Percentiles rank a stretch among this genome's conserved stretches.
phyloP scores from a whole-genome alignment of 2,329 filamentous ascomycete genomes.

The Scedosporium boydii region DNA sequence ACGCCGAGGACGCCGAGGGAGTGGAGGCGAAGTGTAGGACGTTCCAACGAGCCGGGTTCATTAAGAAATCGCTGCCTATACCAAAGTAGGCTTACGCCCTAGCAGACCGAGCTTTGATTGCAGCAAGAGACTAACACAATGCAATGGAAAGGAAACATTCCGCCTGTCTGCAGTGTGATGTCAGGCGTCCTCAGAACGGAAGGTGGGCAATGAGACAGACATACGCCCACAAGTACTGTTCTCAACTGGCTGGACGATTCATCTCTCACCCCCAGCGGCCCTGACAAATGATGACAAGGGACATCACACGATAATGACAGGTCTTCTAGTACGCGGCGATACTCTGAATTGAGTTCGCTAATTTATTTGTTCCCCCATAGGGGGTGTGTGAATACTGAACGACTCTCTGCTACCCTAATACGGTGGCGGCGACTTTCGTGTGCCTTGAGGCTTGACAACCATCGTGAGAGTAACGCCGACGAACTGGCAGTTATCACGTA shows the following conservation, averaged over 20 bases:
- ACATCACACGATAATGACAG: not conserved
- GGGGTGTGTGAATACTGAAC: not conserved
- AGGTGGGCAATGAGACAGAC: too few relatives aligned
- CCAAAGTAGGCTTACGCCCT: not conserved
- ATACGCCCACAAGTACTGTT: too few relatives aligned
- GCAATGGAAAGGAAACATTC: not conserved
- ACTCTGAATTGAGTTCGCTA: not conserved
- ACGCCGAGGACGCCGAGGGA: not conserved
- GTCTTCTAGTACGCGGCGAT: not conserved
- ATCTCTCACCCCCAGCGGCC: too few relatives aligned
- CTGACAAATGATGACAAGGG: too few relatives aligned
- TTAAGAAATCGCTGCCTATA: not conserved
- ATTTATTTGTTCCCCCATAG: not conserved
- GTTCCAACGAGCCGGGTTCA: not conserved
- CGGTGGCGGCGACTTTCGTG: not conserved
- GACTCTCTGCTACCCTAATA: not conserved
- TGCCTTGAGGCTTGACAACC: not conserved
- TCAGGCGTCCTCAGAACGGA: too few relatives aligned
- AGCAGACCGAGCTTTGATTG: not conserved
- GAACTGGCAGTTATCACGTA: not conserved
- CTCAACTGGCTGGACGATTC: too few relatives aligned
- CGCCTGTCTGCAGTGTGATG: not conserved
- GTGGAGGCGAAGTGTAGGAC: not conserved
- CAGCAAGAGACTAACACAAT: not conserved
- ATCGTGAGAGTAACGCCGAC: not conserved